Conservation (phyloP, 495 filamentous ascomycete species). For the Penicillium fimorum region DNA sequence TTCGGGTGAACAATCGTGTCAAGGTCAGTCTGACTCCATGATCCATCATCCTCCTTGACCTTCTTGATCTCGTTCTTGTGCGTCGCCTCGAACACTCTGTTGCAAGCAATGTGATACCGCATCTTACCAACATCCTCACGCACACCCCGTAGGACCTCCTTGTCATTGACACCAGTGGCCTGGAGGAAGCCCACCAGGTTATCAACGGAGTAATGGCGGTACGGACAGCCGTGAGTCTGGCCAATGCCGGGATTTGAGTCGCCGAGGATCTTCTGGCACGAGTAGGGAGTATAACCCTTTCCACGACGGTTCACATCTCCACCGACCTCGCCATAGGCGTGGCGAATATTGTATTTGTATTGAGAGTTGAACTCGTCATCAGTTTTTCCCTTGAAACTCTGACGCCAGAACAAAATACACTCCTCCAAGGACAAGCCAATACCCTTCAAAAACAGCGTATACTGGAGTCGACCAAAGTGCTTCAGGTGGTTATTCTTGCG, state of each 20-base stretch:
- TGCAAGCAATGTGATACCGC: slow-evolving; percentile 94
- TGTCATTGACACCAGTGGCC: slow-evolving; percentile 71
- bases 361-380: slow-evolving; percentile 94
- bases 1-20: slow-evolving; percentile 98
- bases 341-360: slow-evolving; percentile 94
- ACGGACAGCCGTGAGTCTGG: slow-evolving; percentile 92
- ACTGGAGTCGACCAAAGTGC: slow-evolving; percentile 92
- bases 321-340: slow-evolving; percentile 91
- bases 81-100: slow-evolving; percentile 85
- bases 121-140: slow-evolving; percentile 84
- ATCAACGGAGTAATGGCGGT: slow-evolving; percentile 84
- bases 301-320: slow-evolving; percentile 85
- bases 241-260: slow-evolving; percentile 81
- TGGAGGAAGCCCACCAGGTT: slow-evolving; percentile 77
- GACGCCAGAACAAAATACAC: slow-evolving; percentile 91
- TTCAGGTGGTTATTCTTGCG: slow-evolving; percentile 86
- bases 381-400: slow-evolving; percentile 73
- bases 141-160: slow-evolving; percentile 73
- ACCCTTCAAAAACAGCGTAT: slow-evolving; percentile 95
- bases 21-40: slow-evolving; percentile 74
- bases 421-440: slow-evolving; percentile 90
- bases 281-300: slow-evolving; percentile 82
- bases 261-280: slow-evolving; percentile 89
- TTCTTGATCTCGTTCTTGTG: slow-evolving; percentile 86
- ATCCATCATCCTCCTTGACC: slow-evolving; percentile 75